A percentile compares a stretch with the other conserved stretches of the same genome.
These are phyloP conservation scores for Suhomyces wounanorum DNA, from an alignment of 1,139 yeast species.

Conservation along the genomic window DNA sequence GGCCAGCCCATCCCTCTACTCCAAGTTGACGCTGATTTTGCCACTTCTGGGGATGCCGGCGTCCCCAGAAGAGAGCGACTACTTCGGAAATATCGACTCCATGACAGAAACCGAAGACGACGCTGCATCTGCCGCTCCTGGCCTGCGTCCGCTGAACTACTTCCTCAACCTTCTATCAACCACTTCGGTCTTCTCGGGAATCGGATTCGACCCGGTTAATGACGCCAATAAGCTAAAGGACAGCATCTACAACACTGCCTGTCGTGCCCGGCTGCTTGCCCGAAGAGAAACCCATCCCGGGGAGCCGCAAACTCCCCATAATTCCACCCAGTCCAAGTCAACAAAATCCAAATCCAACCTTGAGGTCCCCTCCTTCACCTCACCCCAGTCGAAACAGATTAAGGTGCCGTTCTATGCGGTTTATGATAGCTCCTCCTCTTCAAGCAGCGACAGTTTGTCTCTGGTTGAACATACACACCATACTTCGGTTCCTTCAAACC, in stretches of 20 bases:
- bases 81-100: constrained; percentile 1
- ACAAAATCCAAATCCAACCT: neutral
- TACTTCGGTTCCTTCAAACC: neutral
- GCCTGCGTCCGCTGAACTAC: constrained; percentile 21
- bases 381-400: neutral
- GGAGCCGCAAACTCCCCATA: neutral
- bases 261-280: constrained; percentile 2
- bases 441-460: constrained; percentile 1
- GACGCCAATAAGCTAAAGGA: constrained; percentile 9
- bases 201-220: constrained; percentile 11
- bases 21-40: constrained; percentile 14
- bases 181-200: constrained; percentile 22
- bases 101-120: constrained; percentile 25
- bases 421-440: constrained; percentile 10
- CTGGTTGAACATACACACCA: neutral
- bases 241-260: constrained; percentile 7
- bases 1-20: constrained; percentile 5
- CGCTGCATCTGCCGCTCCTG: constrained; percentile 24
- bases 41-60: constrained; percentile 6
- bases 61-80: constrained; percentile 3
- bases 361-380: neutral
- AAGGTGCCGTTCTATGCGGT: constrained; percentile 15
- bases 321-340: neutral
- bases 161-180: constrained; percentile 20
- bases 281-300: neutral